phyloP scores from a whole-genome alignment of 768 basidiomycete genomes.

The Lentinula edodes region DNA sequence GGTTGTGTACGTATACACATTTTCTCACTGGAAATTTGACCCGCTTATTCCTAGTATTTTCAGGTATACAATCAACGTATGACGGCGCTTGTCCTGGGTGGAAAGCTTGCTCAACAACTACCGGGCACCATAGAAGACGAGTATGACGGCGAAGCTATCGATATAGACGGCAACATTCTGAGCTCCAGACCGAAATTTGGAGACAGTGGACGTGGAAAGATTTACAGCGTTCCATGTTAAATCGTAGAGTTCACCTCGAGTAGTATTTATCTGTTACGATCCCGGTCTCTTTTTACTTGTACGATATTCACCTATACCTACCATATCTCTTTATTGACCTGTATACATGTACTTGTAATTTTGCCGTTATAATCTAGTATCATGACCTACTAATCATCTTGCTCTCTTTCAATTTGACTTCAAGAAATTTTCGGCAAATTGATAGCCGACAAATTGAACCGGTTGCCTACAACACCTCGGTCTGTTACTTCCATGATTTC shows the following conservation, averaged over 20 bases:
- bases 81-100: conserved; percentile 61
- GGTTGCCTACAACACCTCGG: not conserved
- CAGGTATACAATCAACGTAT: conserved; percentile 57
- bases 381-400: too few species aligned
- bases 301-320: not conserved
- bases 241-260: not conserved
- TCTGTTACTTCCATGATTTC: not conserved
- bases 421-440: not conserved
- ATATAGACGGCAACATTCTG: conserved; percentile 14
- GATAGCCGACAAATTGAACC: not conserved
- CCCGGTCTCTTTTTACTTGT: not conserved
- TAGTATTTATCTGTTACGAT: not conserved
- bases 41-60: conserved; percentile 5
- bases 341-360: not conserved
- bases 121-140: conserved; percentile 11
- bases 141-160: conserved; percentile 11
- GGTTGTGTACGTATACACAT: conserved; percentile 61
- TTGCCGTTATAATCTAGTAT: not conserved
- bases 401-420: not conserved
- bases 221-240: conserved; percentile 48
- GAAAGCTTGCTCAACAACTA: conserved; percentile 1
- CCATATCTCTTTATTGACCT: not conserved
- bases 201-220: conserved; percentile 41
- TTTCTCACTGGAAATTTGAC: not conserved
- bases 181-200: conserved; percentile 46